Conservation (phyloP, 495 filamentous ascomycete genomes). For the Trichoderma asperelloides region DNA sequence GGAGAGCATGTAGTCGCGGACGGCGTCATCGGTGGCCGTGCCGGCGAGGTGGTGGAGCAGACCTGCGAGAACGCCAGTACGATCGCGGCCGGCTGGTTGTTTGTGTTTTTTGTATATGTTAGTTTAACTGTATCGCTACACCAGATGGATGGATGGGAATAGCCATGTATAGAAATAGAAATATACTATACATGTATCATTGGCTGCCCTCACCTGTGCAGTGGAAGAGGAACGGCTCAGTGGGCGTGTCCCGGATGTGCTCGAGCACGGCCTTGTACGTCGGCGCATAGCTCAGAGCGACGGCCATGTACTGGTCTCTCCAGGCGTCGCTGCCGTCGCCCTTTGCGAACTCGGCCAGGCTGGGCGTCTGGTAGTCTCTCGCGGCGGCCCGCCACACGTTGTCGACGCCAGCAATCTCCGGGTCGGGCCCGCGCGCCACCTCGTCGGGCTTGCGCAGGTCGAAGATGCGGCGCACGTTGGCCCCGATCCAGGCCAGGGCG, state of each 20-base stretch:
- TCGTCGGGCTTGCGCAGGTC: constrained; percentile 36
- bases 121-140: too few species aligned
- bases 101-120: too few species aligned
- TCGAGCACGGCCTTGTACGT: constrained; percentile 30
- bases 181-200: too few species aligned
- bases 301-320: constrained; percentile 32
- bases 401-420: constrained; percentile 30
- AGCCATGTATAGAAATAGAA: too few species aligned
- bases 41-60: constrained; percentile 48
- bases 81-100: constrained; percentile 48
- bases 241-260: constrained; percentile 24
- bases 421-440: constrained; percentile 25
- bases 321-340: constrained; percentile 34
- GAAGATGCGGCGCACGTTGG: constrained; percentile 30
- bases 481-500: constrained; percentile 25
- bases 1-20: constrained; percentile 43
- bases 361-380: constrained; percentile 23
- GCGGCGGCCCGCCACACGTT: constrained; percentile 26
- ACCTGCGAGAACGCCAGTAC: constrained; percentile 53
- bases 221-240: constrained; percentile 34
- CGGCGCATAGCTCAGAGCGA: constrained; percentile 26
- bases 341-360: constrained; percentile 26
- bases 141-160: too few species aligned
- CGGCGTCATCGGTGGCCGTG: constrained; percentile 33
- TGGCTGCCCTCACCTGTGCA: constrained; percentile 50